Evolutionary conservation across 1,139 yeast species (phyloP), one percentile per base, ranked within the genome.

Genomic region (Zygosaccharomyces pseudobailii): DNA sequence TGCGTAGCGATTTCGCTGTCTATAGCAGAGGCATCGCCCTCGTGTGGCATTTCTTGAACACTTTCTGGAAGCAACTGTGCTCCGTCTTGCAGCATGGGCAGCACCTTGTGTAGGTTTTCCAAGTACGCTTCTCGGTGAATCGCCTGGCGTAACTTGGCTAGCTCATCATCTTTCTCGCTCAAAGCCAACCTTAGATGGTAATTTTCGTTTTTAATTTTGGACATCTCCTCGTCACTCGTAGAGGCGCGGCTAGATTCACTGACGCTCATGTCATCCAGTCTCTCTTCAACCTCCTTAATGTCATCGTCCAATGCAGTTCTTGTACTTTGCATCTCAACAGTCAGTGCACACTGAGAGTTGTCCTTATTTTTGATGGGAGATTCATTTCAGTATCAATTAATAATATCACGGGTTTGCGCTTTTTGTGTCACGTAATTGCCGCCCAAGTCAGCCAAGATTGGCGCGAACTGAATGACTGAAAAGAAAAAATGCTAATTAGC

Each of bases 121-220:
- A 37, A 30, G 21, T 36, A 46, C 10, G 44, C 40, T 10, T 37
- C 39, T n/a, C 43, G 28, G n/a, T 39, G 40, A 23, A 43, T 8
- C 13, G 40, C 31, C 31, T 37, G 35, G 36, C 46, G 45, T 27
- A 55, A 32, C 10, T 34, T 40, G 22, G 36, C 38, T 13, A 53
- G 28, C 36, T 52, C 53, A 30, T 48, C 48, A 13, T 48, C 46
- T 28, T 51, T 53, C 37, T 55, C 54, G 25, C 46, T 47, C 3
- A 54, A 47, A 22, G 54, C 57, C 40, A 55, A 36, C 27, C 49
- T 53, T 40, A 56, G 42, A 44, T 55, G 58, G 38, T 52, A 56
- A 32, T 53, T 56, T 36, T 56, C 59, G 25, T 56, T 56, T 33
- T 50, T 47, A 4, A 53, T 22, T 42, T 44, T 49, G n/a, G 48